Evolutionary conservation across 495 filamentous ascomycete species (phyloP).

Genomic region (Symbiotaphrina buchneri): DNA sequence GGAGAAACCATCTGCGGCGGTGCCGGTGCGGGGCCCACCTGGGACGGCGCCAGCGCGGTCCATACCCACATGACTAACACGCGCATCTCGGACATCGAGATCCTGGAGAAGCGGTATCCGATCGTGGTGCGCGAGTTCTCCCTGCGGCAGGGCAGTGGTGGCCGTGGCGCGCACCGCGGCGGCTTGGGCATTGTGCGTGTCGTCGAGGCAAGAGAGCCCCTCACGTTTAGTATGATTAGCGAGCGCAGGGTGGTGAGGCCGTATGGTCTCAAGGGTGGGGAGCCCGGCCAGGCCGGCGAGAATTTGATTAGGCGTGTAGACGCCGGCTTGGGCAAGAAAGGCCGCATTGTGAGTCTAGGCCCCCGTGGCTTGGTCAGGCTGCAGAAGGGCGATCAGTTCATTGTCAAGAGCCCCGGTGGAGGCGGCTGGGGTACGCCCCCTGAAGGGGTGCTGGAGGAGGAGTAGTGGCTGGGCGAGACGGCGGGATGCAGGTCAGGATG

Average conservation of each 20-base stretch:
- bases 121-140: neutral
- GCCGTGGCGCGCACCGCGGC: neutral
- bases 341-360: neutral
- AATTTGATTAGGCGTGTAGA: no score
- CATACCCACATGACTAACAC: constrained; percentile 8
- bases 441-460: constrained; percentile 23
- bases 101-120: constrained; percentile 6
- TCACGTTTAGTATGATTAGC: constrained; percentile 5
- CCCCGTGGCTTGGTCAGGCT: neutral
- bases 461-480: constrained; percentile 26
- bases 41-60: constrained; percentile 5
- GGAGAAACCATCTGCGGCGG: constrained; percentile 6
- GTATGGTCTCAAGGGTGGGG: constrained; percentile 7
- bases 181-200: constrained; percentile 4
- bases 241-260: constrained; percentile 6
- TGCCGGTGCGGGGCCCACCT: constrained; percentile 5
- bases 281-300: constrained; percentile 1
- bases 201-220: constrained; percentile 3
- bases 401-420: neutral
- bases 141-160: neutral
- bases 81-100: constrained; percentile 6
- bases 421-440: constrained; percentile 10
- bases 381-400: neutral
- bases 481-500: constrained; percentile 30
- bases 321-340: constrained; percentile 7